These are phyloP conservation scores for Neophaeococcomyces aloes DNA, from an alignment of 2,329 filamentous ascomycete genomes.

Conservation along the genomic window DNA sequence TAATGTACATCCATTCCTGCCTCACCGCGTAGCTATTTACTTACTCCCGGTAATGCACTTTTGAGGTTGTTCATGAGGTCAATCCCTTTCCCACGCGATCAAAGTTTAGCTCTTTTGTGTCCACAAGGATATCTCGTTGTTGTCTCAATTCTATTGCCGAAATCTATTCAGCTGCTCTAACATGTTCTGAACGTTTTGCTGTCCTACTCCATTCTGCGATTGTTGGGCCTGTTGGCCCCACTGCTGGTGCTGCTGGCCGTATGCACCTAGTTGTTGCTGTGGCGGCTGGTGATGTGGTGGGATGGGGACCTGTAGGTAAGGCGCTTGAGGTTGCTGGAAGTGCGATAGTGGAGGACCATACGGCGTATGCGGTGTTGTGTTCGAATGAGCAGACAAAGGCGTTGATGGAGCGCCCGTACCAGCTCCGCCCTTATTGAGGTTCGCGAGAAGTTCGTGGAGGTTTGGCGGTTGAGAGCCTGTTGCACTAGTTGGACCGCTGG, in stretches of 20 bases:
- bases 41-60: no score
- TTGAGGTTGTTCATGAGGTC: no score
- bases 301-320: constrained; percentile 21
- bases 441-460: constrained; percentile 21
- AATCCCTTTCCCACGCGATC: no score
- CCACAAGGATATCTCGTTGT: neutral
- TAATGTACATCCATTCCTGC: no score
- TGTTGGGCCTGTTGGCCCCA: constrained; percentile 17
- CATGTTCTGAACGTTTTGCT: constrained; percentile 37
- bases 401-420: constrained; percentile 1
- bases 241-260: constrained; percentile 14
- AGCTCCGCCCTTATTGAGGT: constrained; percentile 10
- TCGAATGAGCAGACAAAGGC: constrained; percentile 12
- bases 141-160: constrained; percentile 30
- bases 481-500: constrained; percentile 2
- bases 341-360: constrained; percentile 18
- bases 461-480: constrained; percentile 11
- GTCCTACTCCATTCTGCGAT: constrained; percentile 23
- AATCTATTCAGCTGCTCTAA: constrained; percentile 39
- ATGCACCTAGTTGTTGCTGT: constrained; percentile 1
- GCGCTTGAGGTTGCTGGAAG: no score
- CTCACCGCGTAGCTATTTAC: no score
- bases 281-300: constrained; percentile 9
- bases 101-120: no score
- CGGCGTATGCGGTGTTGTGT: constrained; percentile 23